Percentiles rank a stretch among this genome's conserved stretches.
Conservation (phyloP, 805 yeast species). For the Scheffersomyces spartinae region DNA sequence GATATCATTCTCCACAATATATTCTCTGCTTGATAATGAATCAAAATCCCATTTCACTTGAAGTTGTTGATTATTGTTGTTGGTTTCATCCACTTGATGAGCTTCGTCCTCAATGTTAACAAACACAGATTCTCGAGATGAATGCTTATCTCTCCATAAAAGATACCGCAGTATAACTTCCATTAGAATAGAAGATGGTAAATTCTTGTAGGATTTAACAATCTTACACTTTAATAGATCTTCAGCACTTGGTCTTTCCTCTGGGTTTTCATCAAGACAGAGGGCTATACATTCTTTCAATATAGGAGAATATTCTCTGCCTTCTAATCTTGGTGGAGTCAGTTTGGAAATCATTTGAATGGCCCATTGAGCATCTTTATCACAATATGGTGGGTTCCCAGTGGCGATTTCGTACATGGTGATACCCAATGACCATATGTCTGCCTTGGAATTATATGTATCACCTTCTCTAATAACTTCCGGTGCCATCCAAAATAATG, state of each 20-base stretch:
- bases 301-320: slow-evolving; percentile 62
- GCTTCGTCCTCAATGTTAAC: slow-evolving; percentile 14
- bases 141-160: slow-evolving; percentile 61
- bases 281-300: slow-evolving; percentile 83
- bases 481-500: slow-evolving; percentile 99
- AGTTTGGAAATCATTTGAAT: slow-evolving; percentile 88
- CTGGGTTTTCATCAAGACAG: slow-evolving; percentile 89
- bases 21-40: slow-evolving; percentile 62
- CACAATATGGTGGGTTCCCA: slow-evolving; percentile 96
- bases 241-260: slow-evolving; percentile 79
- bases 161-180: slow-evolving; percentile 68
- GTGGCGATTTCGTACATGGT: slow-evolving; percentile 91
- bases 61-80: slow-evolving; percentile 10
- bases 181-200: slow-evolving; percentile 49
- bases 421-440: slow-evolving; percentile 95
- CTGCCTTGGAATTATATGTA: slow-evolving; percentile 82
- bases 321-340: slow-evolving; percentile 92
- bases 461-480: slow-evolving; percentile 92
- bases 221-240: slow-evolving; percentile 69
- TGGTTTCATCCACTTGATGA: slow-evolving; percentile 5
- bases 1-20: slow-evolving; percentile 61
- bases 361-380: slow-evolving; percentile 88
- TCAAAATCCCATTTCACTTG: slow-evolving; percentile 85
- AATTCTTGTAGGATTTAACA: slow-evolving; percentile 47
- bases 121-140: slow-evolving; percentile 39